These are phyloP conservation scores for Epichloe gansuensis DNA, from an alignment of 2,329 filamentous ascomycete species.

Conservation along the genomic window DNA sequence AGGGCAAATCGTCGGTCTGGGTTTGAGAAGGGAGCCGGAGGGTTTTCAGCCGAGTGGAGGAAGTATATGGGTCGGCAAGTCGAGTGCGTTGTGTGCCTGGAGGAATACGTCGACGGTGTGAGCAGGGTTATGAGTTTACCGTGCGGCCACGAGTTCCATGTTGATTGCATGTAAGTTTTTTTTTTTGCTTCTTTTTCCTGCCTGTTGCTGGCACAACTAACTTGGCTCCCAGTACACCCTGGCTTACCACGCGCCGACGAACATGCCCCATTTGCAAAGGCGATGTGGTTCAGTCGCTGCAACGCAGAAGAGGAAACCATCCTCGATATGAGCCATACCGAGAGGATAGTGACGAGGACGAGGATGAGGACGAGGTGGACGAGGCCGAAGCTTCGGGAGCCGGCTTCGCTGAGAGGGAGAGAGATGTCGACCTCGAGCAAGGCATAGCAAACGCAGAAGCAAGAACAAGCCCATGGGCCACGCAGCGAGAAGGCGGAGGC, in stretches of 20 bases:
- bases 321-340: conserved; percentile 43
- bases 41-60: conserved; percentile 43
- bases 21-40: conserved; percentile 35
- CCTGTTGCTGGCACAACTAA: not conserved
- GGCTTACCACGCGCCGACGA: conserved; percentile 85
- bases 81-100: conserved; percentile 92
- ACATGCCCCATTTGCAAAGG: conserved; percentile 99
- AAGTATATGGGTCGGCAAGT: conserved; percentile 58
- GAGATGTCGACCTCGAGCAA: conserved; percentile 31
- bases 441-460: conserved; percentile 19
- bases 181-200: too few species aligned
- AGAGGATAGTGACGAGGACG: conserved; percentile 38
- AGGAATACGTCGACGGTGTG: conserved; percentile 91
- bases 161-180: conserved; percentile 84
- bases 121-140: conserved; percentile 94
- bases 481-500: conserved; percentile 17
- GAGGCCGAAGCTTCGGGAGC: conserved; percentile 22
- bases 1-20: conserved; percentile 22
- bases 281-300: conserved; percentile 70
- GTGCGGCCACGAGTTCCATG: conserved; percentile 96
- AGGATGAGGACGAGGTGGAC: conserved; percentile 23
- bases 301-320: conserved; percentile 37
- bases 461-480: conserved; percentile 9
- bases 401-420: conserved; percentile 17
- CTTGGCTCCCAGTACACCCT: conserved; percentile 59